Evolutionary conservation across 2,329 filamentous ascomycete species (phyloP), one percentile per base, ranked within the genome.

Genomic region (Penicillium olsonii): DNA sequence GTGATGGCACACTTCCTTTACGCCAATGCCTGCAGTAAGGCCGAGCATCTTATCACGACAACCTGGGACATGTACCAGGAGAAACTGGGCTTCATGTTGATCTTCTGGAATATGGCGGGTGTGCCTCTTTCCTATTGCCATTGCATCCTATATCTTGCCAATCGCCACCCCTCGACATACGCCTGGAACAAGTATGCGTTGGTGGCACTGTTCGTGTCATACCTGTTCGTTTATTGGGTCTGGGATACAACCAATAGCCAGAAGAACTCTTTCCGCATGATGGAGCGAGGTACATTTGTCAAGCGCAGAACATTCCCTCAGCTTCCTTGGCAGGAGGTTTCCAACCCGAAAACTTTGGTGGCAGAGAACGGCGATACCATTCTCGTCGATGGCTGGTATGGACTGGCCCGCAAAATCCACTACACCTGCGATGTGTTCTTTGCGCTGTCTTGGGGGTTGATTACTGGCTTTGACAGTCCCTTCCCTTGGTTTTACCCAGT

Each of bases 41-140:
- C 87, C 24, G 91, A 96, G 74, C 89, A 96, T 71, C 80, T 90
- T 66, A 96, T 96, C 68, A 83, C 90, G 50, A 87, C 88, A 3
- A 94, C 88, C 43, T 96, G 91, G 87, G 91, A 96, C 65, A 95
- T 96, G 87, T 95, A 94, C 77, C 92, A 90, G 64, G 91, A 96
- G 77, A 95, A 96, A 75, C 90, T 88, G 81, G 91, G 91, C 31
- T 96, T 96, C 76, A 95, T 96, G 90, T 83, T 96, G 60, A 95
- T 94, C 68, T 96, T 96, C 82, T 96, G 91, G 91, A 96, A 95
- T 73, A 79, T 96, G 67, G 90, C 91, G 31, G 91, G 91, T 55
- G 91, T 96, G 11, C 91, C 91, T 5, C 81, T 96, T 48, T 90
- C 84, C 24, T 96, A 96, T 79, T 95, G 90, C 75, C 91, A 96